Base-by-base conservation (phyloP, 305 asterid genomes). In the Stenogyne calaminthoides region DNA sequence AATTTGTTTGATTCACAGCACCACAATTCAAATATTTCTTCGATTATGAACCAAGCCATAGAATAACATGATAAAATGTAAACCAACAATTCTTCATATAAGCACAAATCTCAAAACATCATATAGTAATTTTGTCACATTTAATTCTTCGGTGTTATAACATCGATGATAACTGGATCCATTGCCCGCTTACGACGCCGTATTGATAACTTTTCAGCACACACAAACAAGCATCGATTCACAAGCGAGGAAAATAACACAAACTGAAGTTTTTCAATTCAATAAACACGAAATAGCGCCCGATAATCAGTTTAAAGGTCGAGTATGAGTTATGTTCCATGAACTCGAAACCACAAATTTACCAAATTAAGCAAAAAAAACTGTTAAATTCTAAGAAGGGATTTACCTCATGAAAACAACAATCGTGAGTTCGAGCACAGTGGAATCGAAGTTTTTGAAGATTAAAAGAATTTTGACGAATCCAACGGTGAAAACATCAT, bases 401-500 rank as follows among this genome's bases (percentile, higher is more conserved):
- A 46, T 54, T 51, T 54, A 81, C 77, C 85, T 81, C 72, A 47
- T 67, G 59, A 44, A 62, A 25, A 25, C 10, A 67, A 55, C 63
- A 18, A 39, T 34, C 19, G 14, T 9, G 61, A 40, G n/a, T n/a
- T n/a, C n/a, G n/a, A n/a, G n/a, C n/a, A n/a, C n/a, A n/a, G n/a
- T n/a, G n/a, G 44, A 60, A 16, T 58, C 12, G 2, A 9, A 25
- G 3, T 39, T 25, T 25, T 25, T 25, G 29, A 25, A 2, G 29
- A 25, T 25, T 2, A 25, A 39, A 57, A 47, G 59, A 2, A 22
- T 62, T 54, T 68, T 49, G 19, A 37, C 36, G 44, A 27, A 7
- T 52, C 39, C 42, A 7, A 56, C 2, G 73, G 25, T 40, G 67
- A 58, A 71, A 66, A 22, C 56, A 73, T 78, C 79, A 65, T 59